A percentile compares a stretch with the other conserved stretches of the same genome.
Evolutionary conservation across 371 early-diverging fungal species (phyloP).

Genomic region (Dichotomocladium elegans): DNA sequence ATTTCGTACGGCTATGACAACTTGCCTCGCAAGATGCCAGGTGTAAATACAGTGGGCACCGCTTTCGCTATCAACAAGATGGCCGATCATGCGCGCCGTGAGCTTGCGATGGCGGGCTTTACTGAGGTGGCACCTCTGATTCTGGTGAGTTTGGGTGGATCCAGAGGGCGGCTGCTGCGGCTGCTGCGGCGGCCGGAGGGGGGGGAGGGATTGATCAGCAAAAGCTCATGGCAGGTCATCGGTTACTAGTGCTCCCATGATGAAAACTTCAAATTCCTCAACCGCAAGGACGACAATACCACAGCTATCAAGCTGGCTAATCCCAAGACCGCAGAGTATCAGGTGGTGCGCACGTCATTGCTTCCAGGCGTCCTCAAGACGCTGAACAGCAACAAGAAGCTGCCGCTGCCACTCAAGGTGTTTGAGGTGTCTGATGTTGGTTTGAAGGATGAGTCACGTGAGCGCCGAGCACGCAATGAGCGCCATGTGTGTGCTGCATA

Average conservation of each 20-base stretch:
- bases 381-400: slow-evolving; percentile 86
- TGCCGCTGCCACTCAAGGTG: slow-evolving; percentile 91
- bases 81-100: slow-evolving; percentile 85
- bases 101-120: slow-evolving; percentile 92
- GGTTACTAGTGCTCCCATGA: slow-evolving; percentile 87
- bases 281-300: slow-evolving; percentile 69
- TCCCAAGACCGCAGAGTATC: slow-evolving; percentile 95
- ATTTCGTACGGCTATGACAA: slow-evolving; percentile 99
- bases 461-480: slow-evolving; percentile 88
- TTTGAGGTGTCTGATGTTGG: slow-evolving; percentile 99
- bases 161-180: not conserved
- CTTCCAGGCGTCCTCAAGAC: slow-evolving; percentile 98
- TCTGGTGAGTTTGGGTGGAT: slow-evolving; percentile 54
- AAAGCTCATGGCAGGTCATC: not conserved
- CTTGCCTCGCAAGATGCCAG: slow-evolving; percentile 78
- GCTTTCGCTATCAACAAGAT: slow-evolving; percentile 95
- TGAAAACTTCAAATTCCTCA: slow-evolving; percentile 91
- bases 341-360: slow-evolving; percentile 93
- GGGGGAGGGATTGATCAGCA: too few relatives aligned
- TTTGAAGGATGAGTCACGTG: slow-evolving; percentile 75
- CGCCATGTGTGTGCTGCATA: slow-evolving; percentile 89
- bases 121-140: slow-evolving; percentile 96
- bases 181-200: too few relatives aligned
- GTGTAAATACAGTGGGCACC: slow-evolving; percentile 82
- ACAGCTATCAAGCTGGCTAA: slow-evolving; percentile 92